Conservation (phyloP, 495 filamentous ascomycete genomes). For the Oleoguttula mirabilis region DNA sequence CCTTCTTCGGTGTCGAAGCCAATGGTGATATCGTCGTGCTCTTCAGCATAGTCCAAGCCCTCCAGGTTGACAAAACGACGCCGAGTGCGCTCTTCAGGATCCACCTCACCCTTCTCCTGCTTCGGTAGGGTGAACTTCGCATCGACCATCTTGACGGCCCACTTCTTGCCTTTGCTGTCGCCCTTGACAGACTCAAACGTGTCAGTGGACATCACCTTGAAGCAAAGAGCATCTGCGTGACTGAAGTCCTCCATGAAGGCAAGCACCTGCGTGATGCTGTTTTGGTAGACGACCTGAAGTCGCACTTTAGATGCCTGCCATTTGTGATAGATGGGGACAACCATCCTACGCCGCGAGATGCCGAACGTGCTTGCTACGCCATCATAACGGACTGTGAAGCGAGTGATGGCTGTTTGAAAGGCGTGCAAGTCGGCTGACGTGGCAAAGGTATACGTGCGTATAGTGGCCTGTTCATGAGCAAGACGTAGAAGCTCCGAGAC, state of each 20-base stretch:
- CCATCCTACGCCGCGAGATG: conserved; percentile 55
- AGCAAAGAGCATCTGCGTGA: conserved; percentile 78
- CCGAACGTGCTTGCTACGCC: conserved; percentile 58
- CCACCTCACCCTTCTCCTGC: conserved; percentile 15
- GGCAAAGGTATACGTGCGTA: conserved; percentile 27
- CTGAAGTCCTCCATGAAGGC: conserved; percentile 76
- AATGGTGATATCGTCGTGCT: conserved; percentile 82
- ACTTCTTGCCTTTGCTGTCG: conserved; percentile 43
- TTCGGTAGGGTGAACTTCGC: conserved; percentile 76
- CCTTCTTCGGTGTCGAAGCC: conserved; percentile 66
- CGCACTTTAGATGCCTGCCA: conserved; percentile 68
- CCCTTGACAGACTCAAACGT: conserved; percentile 59
- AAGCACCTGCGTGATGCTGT: conserved; percentile 58
- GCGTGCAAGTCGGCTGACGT: conserved; percentile 50
- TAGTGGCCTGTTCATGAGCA: conserved; percentile 20
- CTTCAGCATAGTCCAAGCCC: conserved; percentile 72
- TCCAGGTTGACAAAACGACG: conserved; percentile 70
- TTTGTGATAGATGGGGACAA: conserved; percentile 83
- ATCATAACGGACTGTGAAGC: conserved; percentile 33
- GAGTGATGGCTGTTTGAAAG: conserved; percentile 67
- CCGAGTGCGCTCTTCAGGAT: conserved; percentile 36
- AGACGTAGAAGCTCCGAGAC: conserved; percentile 22
- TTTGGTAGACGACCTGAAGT: conserved; percentile 57
- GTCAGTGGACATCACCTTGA: conserved; percentile 68
- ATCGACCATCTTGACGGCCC: conserved; percentile 63